Evolutionary conservation across 306 rosid genomes (phyloP).

Genomic region (Vachellia pachyceras): DNA sequence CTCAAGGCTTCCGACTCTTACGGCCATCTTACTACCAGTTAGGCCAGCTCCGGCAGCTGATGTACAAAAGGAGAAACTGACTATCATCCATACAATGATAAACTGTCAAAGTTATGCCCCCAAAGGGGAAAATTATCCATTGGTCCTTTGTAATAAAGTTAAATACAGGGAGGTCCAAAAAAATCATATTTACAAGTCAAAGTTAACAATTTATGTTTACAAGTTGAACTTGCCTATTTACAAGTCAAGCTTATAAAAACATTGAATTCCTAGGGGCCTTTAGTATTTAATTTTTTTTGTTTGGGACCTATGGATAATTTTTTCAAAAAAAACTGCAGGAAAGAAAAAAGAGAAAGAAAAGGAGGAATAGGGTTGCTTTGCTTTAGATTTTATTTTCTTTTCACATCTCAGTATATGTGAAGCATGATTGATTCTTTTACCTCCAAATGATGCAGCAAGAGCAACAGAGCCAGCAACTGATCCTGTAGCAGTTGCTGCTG

Average conservation of each 20-base stretch:
- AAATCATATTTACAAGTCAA: not conserved
- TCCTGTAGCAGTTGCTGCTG: slow-evolving; percentile 96
- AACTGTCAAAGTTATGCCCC: not conserved
- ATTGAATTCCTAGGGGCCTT: not conserved
- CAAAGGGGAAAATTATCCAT: not conserved
- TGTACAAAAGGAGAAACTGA: slow-evolving; percentile 35
- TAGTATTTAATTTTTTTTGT: too few relatives aligned
- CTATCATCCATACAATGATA: not conserved
- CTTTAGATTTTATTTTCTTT: not conserved
- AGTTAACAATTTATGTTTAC: too few relatives aligned
- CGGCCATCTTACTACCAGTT: slow-evolving; percentile 68
- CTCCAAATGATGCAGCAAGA: slow-evolving; percentile 98
- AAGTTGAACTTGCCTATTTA: not conserved
- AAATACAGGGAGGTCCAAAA: not conserved
- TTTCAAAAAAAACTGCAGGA: too few relatives aligned
- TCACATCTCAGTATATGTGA: slow-evolving; percentile 1
- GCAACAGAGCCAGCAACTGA: slow-evolving; percentile 89
- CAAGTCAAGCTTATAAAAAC: not conserved
- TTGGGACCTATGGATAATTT: too few relatives aligned
- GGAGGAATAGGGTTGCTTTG: not conserved
- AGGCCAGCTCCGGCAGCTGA: slow-evolving; percentile 71
- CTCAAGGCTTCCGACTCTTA: slow-evolving; percentile 62
- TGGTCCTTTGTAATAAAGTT: not conserved
- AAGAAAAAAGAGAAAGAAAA: too few relatives aligned
- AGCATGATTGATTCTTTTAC: slow-evolving; percentile 45